These are phyloP conservation scores for Hypoxylon fuscum DNA, from an alignment of 495 filamentous ascomycete genomes.

Conservation along the genomic window DNA sequence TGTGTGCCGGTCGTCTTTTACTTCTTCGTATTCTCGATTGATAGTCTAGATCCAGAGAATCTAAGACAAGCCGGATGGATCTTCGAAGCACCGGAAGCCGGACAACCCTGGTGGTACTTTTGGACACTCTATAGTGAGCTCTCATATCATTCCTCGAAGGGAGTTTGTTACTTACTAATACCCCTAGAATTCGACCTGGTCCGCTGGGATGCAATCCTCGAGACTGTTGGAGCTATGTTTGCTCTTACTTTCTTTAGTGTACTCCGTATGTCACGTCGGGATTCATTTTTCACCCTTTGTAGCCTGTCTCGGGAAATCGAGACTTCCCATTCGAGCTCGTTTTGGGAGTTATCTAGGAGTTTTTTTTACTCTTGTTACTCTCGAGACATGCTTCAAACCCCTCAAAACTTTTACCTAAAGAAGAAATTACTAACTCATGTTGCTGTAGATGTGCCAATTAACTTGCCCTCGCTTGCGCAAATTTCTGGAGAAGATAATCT, in stretches of 20 bases:
- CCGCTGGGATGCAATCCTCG: slow-evolving; percentile 80
- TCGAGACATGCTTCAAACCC: too few relatives aligned
- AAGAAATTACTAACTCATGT: too few relatives aligned
- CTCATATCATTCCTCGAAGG: neutral
- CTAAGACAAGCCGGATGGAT: slow-evolving; percentile 84
- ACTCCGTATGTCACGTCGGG: too few relatives aligned
- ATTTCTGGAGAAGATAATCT: slow-evolving; percentile 91
- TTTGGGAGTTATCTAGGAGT: too few relatives aligned
- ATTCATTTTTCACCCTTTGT: too few relatives aligned
- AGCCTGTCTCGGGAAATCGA: too few relatives aligned
- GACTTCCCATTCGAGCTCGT: too few relatives aligned
- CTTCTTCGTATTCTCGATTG: slow-evolving; percentile 72
- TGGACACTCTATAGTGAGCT: slow-evolving; percentile 88
- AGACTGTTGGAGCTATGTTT: slow-evolving; percentile 93
- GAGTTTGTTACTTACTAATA: slow-evolving; percentile 35
- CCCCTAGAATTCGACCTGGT: slow-evolving; percentile 72
- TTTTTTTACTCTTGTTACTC: too few relatives aligned
- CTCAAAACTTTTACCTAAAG: too few relatives aligned
- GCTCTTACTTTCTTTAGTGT: slow-evolving; percentile 97
- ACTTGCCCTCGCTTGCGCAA: slow-evolving; percentile 90
- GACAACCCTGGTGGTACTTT: slow-evolving; percentile 95
- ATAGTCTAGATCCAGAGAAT: slow-evolving; percentile 66
- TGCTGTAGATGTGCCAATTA: slow-evolving; percentile 99
- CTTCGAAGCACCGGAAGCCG: slow-evolving; percentile 82
- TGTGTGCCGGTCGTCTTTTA: slow-evolving; percentile 84